These are phyloP conservation scores for Ogataea allantospora DNA, from an alignment of 805 yeast species.

Conservation along the genomic window DNA sequence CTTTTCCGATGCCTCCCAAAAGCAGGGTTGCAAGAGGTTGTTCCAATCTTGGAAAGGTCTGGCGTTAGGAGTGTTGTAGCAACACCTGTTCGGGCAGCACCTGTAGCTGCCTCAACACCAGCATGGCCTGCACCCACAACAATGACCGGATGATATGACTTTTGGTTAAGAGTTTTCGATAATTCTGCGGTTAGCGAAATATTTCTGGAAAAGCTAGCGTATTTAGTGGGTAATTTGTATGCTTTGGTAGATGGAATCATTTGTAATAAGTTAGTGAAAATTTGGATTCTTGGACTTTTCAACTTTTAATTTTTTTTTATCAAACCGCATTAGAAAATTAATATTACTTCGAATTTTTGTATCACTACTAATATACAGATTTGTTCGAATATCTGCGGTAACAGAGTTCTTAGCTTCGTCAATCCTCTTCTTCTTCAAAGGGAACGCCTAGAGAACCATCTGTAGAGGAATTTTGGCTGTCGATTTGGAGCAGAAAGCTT, in stretches of 20 bases:
- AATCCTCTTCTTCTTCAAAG: conserved; percentile 21
- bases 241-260: conserved; percentile 1
- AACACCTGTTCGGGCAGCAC: conserved; percentile 82
- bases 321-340: neutral
- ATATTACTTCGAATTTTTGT: neutral
- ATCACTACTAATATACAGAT: neutral
- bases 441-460: conserved; percentile 19
- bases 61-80: conserved; percentile 77
- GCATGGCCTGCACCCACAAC: conserved; percentile 99
- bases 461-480: conserved; percentile 6
- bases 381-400: too few species aligned
- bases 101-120: conserved; percentile 96
- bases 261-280: neutral
- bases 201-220: conserved; percentile 12
- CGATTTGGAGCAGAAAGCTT: conserved; percentile 14
- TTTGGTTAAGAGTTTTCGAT: conserved; percentile 27
- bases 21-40: conserved; percentile 95
- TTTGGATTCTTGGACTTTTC: neutral
- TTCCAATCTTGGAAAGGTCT: conserved; percentile 70
- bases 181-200: conserved; percentile 38
- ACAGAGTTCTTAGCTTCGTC: neutral
- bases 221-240: neutral
- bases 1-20: conserved; percentile 98
- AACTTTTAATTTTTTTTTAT: neutral
- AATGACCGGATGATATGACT: conserved; percentile 58